Evolutionary conservation across 805 yeast species (phyloP).

Genomic region (Torulaspora delbrueckii): DNA sequence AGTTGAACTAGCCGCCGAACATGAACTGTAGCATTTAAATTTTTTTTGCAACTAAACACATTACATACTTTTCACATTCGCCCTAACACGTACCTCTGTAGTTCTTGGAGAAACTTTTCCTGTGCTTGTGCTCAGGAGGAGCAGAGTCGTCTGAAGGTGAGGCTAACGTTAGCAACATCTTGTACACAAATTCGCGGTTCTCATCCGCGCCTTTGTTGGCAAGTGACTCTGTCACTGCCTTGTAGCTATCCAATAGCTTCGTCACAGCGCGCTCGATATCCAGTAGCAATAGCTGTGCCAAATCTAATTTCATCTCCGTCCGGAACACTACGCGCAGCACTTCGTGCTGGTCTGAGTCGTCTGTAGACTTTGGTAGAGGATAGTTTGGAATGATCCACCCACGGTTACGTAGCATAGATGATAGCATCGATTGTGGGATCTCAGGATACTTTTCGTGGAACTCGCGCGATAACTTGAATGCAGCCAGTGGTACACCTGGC

Average conservation of each 20-base stretch:
- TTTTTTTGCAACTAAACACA: no score
- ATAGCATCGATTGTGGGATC: conserved; percentile 73
- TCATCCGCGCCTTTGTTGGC: conserved; percentile 3
- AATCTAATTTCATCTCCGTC: conserved; percentile 49
- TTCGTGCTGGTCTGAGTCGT: conserved; percentile 51
- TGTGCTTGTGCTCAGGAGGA: conserved; percentile 10
- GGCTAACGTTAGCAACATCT: conserved; percentile 24
- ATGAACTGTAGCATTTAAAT: no score
- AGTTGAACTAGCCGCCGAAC: no score
- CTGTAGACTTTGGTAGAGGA: conserved; percentile 56
- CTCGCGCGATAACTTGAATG: conserved; percentile 65
- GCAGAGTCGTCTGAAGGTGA: conserved; percentile 17
- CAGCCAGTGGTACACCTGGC: conserved; percentile 85
- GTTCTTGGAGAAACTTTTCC: conserved; percentile 21
- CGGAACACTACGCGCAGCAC: conserved; percentile 83
- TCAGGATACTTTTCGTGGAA: conserved; percentile 62
- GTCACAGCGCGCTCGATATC: conserved; percentile 23
- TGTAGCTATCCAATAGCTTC: conserved; percentile 21
- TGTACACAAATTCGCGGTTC: conserved; percentile 19
- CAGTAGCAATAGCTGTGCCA: conserved; percentile 33
- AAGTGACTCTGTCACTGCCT: conserved; percentile 8
- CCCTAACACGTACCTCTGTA: conserved; percentile 31
- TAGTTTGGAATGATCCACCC: conserved; percentile 91
- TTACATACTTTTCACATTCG: no score
- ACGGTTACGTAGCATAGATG: conserved; percentile 65